Conservation (phyloP, 169 alveolate genomes). For the Fabrea salina region DNA sequence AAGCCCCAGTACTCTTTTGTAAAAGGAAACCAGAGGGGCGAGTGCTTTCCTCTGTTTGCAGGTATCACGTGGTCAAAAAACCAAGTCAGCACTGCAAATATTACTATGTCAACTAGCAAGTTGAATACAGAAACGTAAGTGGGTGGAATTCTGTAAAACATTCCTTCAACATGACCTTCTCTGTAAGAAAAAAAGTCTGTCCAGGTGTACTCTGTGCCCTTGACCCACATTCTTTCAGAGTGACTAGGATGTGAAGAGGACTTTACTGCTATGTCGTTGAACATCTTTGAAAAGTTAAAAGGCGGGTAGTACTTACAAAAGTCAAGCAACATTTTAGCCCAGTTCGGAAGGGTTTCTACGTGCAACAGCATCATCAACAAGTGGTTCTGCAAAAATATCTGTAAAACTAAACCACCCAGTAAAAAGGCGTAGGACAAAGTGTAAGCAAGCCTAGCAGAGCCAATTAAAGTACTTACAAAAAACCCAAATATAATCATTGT, state of each 20-base stretch:
- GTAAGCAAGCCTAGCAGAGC: conserved; percentile 42
- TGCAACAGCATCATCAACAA: conserved; percentile 25
- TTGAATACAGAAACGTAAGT: conserved; percentile 24
- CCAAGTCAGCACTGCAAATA: conserved; percentile 35
- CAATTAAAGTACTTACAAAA: conserved; percentile 34
- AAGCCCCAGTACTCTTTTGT: conserved; percentile 41
- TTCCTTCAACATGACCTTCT: conserved; percentile 32
- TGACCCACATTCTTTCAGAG: conserved; percentile 43
- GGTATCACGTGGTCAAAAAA: conserved; percentile 49
- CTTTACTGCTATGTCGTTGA: conserved; percentile 39
- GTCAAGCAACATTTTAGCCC: conserved; percentile 17
- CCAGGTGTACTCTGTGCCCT: conserved; percentile 39
- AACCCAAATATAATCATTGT: conserved; percentile 43
- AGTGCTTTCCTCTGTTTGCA: conserved; percentile 52
- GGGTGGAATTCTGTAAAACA: conserved; percentile 35
- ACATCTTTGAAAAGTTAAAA: conserved; percentile 42
- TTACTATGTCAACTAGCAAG: conserved; percentile 16
- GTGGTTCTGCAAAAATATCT: conserved; percentile 33
- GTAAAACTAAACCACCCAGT: conserved; percentile 38
- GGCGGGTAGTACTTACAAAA: conserved; percentile 46
- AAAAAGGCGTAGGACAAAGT: conserved; percentile 49
- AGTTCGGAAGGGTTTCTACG: conserved; percentile 34
- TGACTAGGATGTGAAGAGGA: conserved; percentile 41
- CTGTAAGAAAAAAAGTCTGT: conserved; percentile 32
- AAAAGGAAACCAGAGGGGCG: conserved; percentile 40